Conservation (phyloP, 306 rosid genomes). For the Sicyos edulis region DNA sequence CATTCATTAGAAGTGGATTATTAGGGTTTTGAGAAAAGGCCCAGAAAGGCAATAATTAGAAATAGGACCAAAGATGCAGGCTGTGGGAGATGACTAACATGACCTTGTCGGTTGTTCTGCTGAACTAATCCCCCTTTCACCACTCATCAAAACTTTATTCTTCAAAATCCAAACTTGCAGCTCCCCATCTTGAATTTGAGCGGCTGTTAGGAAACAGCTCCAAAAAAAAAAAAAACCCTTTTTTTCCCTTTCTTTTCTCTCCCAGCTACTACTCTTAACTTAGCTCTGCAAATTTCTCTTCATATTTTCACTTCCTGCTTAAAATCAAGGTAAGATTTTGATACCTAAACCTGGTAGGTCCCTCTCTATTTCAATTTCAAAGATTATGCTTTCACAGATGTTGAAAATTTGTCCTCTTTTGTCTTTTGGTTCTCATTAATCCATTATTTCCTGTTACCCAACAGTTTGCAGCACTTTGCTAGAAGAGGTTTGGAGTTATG, state of each 20-base stretch:
- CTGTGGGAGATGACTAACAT: constrained; percentile 65
- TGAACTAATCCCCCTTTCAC: constrained; percentile 4
- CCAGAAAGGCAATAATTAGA: constrained; percentile 54
- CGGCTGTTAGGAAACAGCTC: constrained; percentile 67
- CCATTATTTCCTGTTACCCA: constrained; percentile 19
- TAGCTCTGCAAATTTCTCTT: constrained; percentile 27
- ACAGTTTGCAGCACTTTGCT: constrained; percentile 12
- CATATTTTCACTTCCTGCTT: constrained; percentile 23
- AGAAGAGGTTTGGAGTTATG: background rate
- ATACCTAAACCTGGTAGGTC: constrained; percentile 11
- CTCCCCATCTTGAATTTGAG: constrained; percentile 28
- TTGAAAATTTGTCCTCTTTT: constrained; percentile 5
- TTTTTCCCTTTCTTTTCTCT: background rate
- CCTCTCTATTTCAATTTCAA: constrained; percentile 8
- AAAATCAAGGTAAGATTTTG: constrained; percentile 29
- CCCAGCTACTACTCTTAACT: constrained; percentile 30
- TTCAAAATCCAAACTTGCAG: constrained; percentile 11
- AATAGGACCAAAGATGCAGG: constrained; percentile 58
- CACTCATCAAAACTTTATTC: constrained; percentile 14
- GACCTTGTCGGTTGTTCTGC: constrained; percentile 72
- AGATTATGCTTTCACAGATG: constrained; percentile 4
- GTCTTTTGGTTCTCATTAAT: constrained; percentile 7
- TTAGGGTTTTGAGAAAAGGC: constrained; percentile 40
- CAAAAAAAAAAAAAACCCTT: background rate
- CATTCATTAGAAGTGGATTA: constrained; percentile 29